Evolutionary conservation across 108 stramenopile genomes (phyloP).

Genomic region (Epithemia pelagica): DNA sequence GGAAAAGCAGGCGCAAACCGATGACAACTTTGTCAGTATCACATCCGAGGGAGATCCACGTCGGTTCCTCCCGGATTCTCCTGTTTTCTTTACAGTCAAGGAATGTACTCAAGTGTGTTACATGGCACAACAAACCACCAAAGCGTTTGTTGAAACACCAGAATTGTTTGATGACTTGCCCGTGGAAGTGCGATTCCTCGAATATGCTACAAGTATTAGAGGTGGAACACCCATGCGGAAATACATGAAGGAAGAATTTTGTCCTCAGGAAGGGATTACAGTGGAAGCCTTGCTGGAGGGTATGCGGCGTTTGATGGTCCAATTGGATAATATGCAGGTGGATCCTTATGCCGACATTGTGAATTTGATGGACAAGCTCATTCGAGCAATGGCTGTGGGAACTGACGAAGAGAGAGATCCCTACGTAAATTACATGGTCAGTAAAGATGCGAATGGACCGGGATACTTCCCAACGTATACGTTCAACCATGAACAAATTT

Average conservation of each 20-base stretch:
- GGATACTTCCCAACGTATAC: constrained; percentile 82
- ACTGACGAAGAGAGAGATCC: constrained; percentile 69
- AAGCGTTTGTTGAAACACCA: constrained; percentile 51
- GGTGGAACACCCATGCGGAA: constrained; percentile 73
- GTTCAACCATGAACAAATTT: constrained; percentile 59
- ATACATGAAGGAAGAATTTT: constrained; percentile 75
- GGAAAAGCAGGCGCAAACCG: constrained; percentile 43
- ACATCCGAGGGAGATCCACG: constrained; percentile 66
- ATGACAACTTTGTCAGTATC: constrained; percentile 34
- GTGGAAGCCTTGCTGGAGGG: constrained; percentile 69
- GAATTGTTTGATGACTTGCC: constrained; percentile 62
- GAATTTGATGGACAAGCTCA: constrained; percentile 55
- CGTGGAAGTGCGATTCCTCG: constrained; percentile 66
- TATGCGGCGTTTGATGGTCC: constrained; percentile 51
- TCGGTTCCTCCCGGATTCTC: constrained; percentile 67
- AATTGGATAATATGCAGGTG: constrained; percentile 78
- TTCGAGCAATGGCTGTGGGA: constrained; percentile 64
- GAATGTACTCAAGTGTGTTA: constrained; percentile 63
- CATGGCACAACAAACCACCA: constrained; percentile 76
- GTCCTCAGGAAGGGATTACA: constrained; percentile 58
- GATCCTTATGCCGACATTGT: constrained; percentile 80
- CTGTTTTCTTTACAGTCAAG: constrained; percentile 59
- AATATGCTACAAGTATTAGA: constrained; percentile 51
- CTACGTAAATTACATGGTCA: constrained; percentile 48
- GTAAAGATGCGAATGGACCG: constrained; percentile 45